A percentile compares a stretch with the other conserved stretches of the same genome.
Conservation (phyloP, 805 yeast genomes). For the Metschnikowia corniflorae region DNA sequence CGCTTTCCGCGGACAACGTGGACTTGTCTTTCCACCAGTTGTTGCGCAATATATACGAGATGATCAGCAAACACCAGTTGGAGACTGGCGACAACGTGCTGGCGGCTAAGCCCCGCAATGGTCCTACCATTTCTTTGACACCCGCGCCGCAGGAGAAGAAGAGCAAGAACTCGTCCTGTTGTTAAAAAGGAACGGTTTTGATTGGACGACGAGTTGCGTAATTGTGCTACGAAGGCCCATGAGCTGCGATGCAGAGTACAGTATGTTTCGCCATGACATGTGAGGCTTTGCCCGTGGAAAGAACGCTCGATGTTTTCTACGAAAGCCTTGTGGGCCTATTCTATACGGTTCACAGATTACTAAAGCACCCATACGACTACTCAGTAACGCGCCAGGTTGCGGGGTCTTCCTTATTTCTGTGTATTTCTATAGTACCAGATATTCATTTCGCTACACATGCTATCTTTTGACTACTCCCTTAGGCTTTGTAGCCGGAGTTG, state of each 20-base stretch:
- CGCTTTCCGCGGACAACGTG: conserved; percentile 90
- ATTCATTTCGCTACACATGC: background rate
- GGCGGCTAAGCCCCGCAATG: conserved; percentile 62
- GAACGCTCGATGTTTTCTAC: too few relatives aligned
- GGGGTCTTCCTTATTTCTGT: too few relatives aligned
- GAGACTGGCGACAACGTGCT: conserved; percentile 68
- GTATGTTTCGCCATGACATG: too few relatives aligned
- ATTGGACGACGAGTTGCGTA: too few relatives aligned
- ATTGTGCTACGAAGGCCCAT: too few relatives aligned
- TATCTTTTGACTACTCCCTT: conserved; percentile 22
- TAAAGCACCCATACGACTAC: too few relatives aligned
- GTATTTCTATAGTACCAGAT: conserved; percentile 7
- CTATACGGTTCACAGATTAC: too few relatives aligned
- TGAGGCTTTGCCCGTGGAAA: background rate
- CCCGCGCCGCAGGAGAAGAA: conserved; percentile 86
- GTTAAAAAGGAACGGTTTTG: too few relatives aligned
- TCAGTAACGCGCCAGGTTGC: too few relatives aligned
- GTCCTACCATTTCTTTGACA: conserved; percentile 88
- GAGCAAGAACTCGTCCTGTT: conserved; percentile 60
- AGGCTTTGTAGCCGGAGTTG: conserved; percentile 15
- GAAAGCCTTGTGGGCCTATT: too few relatives aligned
- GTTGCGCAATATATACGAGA: conserved; percentile 87
- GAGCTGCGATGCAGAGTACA: too few relatives aligned
- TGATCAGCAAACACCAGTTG: conserved; percentile 89
- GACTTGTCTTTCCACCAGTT: conserved; percentile 92